Percentiles rank a stretch among this genome's conserved stretches.
phyloP scores from a whole-genome alignment of 208 protist genomes.

The Leishmania braziliensis region DNA sequence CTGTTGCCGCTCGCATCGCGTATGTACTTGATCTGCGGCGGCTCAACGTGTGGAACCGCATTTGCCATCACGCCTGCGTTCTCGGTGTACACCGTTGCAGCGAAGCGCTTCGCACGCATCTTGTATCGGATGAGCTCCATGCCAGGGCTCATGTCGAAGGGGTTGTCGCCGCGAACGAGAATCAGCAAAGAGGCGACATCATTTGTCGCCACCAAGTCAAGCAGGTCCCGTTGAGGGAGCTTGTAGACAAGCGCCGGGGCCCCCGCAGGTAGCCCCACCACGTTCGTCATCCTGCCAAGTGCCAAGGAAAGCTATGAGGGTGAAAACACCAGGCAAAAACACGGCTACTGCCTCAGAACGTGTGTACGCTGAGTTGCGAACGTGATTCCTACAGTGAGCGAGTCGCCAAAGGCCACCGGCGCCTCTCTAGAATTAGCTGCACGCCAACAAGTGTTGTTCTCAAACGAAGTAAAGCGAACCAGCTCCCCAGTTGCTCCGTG shows the following conservation, averaged over 20 bases:
- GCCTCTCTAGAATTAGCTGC: not conserved
- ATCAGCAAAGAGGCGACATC: constrained; percentile 54
- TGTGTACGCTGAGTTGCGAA: not conserved
- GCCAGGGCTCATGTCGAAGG: constrained; percentile 65
- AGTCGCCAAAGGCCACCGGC: not conserved
- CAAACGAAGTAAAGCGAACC: not conserved
- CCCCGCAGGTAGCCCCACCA: not conserved
- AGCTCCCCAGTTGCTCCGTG: not conserved
- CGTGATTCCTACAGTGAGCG: not conserved
- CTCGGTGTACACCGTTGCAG: constrained; percentile 24
- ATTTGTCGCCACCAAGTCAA: constrained; percentile 57
- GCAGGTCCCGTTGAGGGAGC: constrained; percentile 32
- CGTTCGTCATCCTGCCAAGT: constrained; percentile 3
- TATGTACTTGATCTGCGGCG: constrained; percentile 21
- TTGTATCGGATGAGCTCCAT: constrained; percentile 51
- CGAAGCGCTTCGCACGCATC: not conserved
- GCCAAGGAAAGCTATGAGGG: not conserved
- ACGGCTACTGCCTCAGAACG: not conserved
- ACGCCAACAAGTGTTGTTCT: not conserved
- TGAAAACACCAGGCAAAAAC: not conserved
- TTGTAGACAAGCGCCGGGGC: constrained; percentile 17
- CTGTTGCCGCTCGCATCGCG: constrained; percentile 47
- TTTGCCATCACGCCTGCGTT: constrained; percentile 42
- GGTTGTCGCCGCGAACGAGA: constrained; percentile 53
- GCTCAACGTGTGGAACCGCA: constrained; percentile 33